These are phyloP conservation scores for Trichosanthes truncata DNA, from an alignment of 306 rosid species.

Conservation along the genomic window DNA sequence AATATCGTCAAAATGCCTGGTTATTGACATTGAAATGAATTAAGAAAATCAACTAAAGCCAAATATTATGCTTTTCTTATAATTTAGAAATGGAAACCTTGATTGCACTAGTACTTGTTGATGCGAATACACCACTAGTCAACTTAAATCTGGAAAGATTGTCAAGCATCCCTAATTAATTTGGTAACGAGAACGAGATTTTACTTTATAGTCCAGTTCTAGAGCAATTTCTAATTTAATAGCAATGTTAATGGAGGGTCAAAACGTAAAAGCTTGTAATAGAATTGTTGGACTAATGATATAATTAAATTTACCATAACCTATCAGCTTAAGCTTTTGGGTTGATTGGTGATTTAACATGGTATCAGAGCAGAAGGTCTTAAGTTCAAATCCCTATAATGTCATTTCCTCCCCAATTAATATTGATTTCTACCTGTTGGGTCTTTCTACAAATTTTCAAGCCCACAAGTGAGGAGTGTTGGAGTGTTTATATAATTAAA, in stretches of 20 bases:
- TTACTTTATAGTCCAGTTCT: background rate
- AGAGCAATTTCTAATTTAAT: background rate
- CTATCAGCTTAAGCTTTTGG: no score
- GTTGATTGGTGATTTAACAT: no score
- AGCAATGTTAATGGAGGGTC: background rate
- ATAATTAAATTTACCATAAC: no score
- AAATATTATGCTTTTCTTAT: background rate
- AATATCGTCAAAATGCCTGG: background rate
- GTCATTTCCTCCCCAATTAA: no score
- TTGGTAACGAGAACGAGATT: background rate
- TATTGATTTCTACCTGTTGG: no score
- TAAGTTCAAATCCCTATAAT: no score
- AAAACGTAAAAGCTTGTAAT: no score
- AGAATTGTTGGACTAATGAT: no score
- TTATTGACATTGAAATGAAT: background rate
- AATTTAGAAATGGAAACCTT: background rate
- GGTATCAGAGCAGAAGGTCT: no score
- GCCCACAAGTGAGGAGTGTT: no score
- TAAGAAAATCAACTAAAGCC: background rate
- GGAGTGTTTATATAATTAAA: no score
- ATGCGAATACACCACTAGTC: background rate
- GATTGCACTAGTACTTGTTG: background rate
- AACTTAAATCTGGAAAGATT: background rate
- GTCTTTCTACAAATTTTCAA: no score
- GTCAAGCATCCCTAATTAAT: background rate